Evolutionary conservation across 345 rosid genomes (phyloP).

Genomic region (Eucalyptus victrix): DNA sequence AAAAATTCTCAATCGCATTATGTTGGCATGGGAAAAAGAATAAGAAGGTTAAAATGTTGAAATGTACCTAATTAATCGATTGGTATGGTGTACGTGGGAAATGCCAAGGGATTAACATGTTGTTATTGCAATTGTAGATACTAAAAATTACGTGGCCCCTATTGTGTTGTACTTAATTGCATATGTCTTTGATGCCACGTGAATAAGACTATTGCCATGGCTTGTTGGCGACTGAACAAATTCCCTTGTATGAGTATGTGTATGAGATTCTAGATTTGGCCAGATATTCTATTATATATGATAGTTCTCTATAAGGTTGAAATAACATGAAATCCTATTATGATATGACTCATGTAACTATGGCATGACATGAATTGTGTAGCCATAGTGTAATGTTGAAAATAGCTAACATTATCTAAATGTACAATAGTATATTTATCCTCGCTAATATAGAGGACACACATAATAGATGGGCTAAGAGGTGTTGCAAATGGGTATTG

Average conservation of each 20-base stretch:
- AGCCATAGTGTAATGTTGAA: neutral
- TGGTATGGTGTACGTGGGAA: too few relatives aligned
- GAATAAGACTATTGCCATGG: neutral
- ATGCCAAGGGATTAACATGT: fast-evolving
- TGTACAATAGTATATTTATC: neutral
- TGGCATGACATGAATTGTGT: neutral
- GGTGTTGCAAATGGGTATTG: neutral
- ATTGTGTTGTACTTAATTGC: neutral
- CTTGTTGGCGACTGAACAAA: neutral
- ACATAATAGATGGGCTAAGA: neutral
- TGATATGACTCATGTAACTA: neutral
- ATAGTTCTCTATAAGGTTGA: neutral
- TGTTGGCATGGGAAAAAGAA: neutral
- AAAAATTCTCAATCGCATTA: too few relatives aligned
- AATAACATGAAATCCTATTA: neutral
- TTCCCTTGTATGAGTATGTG: too few relatives aligned
- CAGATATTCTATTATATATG: too few relatives aligned
- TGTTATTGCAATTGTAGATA: neutral
- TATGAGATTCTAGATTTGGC: neutral
- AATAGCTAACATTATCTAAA: neutral
- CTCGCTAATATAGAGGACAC: neutral
- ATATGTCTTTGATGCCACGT: neutral
- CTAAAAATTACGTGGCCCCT: neutral
- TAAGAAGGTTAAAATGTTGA: neutral
- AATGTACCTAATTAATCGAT: neutral